Evolutionary conservation across 192 early-diverging fungal genomes (phyloP).

Genomic region (Backusella parvicylindrica): DNA sequence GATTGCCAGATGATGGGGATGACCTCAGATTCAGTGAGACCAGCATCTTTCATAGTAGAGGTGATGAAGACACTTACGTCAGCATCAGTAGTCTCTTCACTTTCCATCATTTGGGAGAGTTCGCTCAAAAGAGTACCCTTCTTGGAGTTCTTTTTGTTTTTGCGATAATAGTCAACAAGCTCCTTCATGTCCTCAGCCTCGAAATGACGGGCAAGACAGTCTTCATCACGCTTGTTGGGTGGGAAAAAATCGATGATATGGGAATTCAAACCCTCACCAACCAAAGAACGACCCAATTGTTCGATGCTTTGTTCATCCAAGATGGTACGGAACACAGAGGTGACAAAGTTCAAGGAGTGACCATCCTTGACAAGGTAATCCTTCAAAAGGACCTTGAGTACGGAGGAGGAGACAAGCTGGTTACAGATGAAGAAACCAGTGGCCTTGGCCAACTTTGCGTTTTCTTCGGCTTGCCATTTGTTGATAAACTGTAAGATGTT

Average conservation of each 20-base stretch:
- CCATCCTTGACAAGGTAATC: constrained; percentile 95
- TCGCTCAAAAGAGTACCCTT: constrained; percentile 64
- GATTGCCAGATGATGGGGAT: constrained; percentile 80
- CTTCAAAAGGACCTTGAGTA: constrained; percentile 78
- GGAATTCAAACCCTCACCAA: constrained; percentile 66
- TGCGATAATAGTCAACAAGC: constrained; percentile 77
- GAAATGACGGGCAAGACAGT: constrained; percentile 88
- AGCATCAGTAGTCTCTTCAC: constrained; percentile 35
- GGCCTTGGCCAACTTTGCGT: constrained; percentile 74
- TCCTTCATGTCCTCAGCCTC: constrained; percentile 90
- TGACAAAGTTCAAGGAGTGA: constrained; percentile 80
- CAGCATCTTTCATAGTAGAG: constrained; percentile 58
- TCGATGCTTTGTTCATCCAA: constrained; percentile 73
- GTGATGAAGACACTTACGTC: constrained; percentile 66
- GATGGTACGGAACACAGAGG: constrained; percentile 77
- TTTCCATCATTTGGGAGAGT: constrained; percentile 52
- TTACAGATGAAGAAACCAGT: constrained; percentile 70
- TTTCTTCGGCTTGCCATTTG: constrained; percentile 78
- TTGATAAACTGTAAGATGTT: constrained; percentile 89
- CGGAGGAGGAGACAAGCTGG: constrained; percentile 65
- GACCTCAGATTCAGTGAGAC: constrained; percentile 76
- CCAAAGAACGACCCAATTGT: constrained; percentile 70
- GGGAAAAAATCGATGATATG: constrained; percentile 90
- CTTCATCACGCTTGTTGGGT: constrained; percentile 82
- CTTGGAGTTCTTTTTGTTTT: constrained; percentile 60